Percentiles rank a stretch among this genome's conserved stretches.
Conservation (phyloP, 2,329 filamentous ascomycete species). For the Aspergillus puulaauensis region DNA sequence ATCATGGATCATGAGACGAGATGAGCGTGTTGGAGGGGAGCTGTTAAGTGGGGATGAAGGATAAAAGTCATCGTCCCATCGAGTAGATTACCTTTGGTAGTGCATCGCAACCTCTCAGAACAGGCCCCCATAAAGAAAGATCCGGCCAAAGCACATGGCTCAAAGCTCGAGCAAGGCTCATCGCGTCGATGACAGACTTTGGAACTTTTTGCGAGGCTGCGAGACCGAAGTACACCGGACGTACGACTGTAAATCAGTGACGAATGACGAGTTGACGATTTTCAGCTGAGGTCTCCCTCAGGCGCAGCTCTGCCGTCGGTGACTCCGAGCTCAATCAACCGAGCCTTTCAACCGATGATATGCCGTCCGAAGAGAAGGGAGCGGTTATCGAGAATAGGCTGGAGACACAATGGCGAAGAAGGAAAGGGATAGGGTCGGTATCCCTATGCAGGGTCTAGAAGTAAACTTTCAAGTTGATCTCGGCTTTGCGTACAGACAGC, state of each 20-base stretch:
- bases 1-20: not conserved
- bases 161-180: not conserved
- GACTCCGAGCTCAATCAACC: not conserved
- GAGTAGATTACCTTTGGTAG: not conserved
- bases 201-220: too few relatives aligned
- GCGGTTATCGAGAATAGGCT: not conserved
- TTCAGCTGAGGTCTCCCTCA: conserved; percentile 3
- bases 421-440: conserved; percentile 12
- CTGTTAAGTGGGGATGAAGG: conserved; percentile 1
- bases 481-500: conserved; percentile 2
- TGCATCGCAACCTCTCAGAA: not conserved
- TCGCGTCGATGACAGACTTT: not conserved
- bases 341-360: not conserved
- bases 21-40: not conserved
- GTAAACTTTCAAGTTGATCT: conserved; percentile 4
- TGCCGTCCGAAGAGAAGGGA: not conserved
- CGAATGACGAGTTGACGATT: not conserved
- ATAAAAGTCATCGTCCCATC: not conserved
- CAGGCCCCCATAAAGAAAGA: not conserved
- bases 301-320: conserved; percentile 1
- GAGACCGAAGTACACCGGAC: too few relatives aligned
- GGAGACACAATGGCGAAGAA: not conserved
- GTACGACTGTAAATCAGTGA: not conserved
- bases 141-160: not conserved
- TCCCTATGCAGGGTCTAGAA: conserved; percentile 14